Evolutionary conservation across 2,329 filamentous ascomycete genomes (phyloP).

Genomic region (Paecilomyces formosus): DNA sequence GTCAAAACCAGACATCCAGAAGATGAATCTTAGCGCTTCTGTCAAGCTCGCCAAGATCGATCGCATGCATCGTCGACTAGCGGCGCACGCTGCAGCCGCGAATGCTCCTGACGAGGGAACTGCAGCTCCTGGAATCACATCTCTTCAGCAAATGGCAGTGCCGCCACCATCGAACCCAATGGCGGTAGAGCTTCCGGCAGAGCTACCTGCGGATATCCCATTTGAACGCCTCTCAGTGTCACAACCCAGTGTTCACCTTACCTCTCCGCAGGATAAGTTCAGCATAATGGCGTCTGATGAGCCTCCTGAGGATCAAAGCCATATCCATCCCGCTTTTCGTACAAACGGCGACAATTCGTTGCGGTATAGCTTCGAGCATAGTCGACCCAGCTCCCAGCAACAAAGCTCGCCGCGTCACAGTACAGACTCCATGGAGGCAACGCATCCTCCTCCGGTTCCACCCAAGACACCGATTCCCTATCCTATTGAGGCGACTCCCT

Average conservation of each 20-base stretch:
- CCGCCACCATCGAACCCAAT: slow-evolving; percentile 39
- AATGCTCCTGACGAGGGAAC: slow-evolving; percentile 23
- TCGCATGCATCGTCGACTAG: slow-evolving; percentile 63
- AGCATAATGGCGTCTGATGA: slow-evolving; percentile 54
- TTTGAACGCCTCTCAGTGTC: slow-evolving; percentile 18
- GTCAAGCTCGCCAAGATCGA: slow-evolving; percentile 78
- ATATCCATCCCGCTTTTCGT: slow-evolving; percentile 16
- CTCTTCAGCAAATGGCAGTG: slow-evolving; percentile 19
- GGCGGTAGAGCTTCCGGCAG: slow-evolving; percentile 54
- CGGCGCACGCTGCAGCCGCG: slow-evolving; percentile 37
- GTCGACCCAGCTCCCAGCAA: slow-evolving; percentile 20
- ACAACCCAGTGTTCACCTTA: slow-evolving; percentile 30
- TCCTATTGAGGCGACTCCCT: slow-evolving; percentile 55
- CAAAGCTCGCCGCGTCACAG: slow-evolving; percentile 27
- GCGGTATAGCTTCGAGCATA: slow-evolving; percentile 31
- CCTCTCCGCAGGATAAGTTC: slow-evolving; percentile 63
- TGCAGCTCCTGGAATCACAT: slow-evolving; percentile 17
- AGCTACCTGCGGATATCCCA: slow-evolving; percentile 34
- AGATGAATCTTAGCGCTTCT: slow-evolving; percentile 67
- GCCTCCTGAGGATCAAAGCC: slow-evolving; percentile 34
- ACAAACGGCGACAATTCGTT: slow-evolving; percentile 22
- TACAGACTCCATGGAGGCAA: slow-evolving; percentile 21
- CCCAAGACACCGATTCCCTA: slow-evolving; percentile 69
- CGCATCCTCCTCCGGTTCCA: slow-evolving; percentile 59
- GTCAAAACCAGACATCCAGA: slow-evolving; percentile 62